These are phyloP conservation scores for Globisporangium perplexum DNA, from an alignment of 352 stramenopile species.

Conservation along the genomic window DNA sequence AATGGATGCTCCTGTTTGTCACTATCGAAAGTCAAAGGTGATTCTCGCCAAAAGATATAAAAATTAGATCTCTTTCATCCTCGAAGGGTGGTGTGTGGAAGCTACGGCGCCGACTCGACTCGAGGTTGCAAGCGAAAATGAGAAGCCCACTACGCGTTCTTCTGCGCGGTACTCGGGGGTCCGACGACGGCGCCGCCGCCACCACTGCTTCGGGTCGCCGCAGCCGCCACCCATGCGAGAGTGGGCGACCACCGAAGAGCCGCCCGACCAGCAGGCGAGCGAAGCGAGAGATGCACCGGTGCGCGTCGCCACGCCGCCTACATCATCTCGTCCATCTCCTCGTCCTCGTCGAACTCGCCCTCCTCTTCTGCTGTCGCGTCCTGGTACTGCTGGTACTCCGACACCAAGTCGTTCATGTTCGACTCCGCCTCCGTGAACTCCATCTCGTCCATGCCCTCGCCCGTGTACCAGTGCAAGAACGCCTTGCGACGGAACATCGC, in stretches of 20 bases:
- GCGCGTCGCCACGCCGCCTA: constrained; percentile 41
- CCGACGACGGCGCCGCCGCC: constrained; percentile 24
- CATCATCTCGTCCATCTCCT: constrained; percentile 93
- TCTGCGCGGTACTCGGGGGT: constrained; percentile 52
- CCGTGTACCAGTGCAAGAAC: constrained; percentile 99
- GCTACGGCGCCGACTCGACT: constrained; percentile 29
- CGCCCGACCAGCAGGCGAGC: background rate
- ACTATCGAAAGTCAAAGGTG: constrained; percentile 9
- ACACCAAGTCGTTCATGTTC: constrained; percentile 99
- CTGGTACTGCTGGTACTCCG: constrained; percentile 99
- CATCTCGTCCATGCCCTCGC: constrained; percentile 99
- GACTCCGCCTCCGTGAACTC: constrained; percentile 99
- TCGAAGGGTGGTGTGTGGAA: constrained; percentile 27
- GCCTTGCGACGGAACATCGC: constrained; percentile 99
- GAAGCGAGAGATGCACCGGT: constrained; percentile 3
- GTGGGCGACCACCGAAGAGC: constrained; percentile 22
- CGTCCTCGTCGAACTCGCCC: constrained; percentile 95
- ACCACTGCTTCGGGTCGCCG: background rate
- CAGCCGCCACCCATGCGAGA: constrained; percentile 32
- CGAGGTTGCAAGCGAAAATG: constrained; percentile 16
- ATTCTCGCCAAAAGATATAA: constrained; percentile 58
- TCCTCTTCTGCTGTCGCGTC: constrained; percentile 98
- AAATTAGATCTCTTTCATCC: constrained; percentile 40
- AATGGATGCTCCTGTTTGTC: background rate
- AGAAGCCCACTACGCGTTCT: constrained; percentile 34